Conservation (phyloP, 441 rosid genomes). For the Gossypium davidsonii region DNA sequence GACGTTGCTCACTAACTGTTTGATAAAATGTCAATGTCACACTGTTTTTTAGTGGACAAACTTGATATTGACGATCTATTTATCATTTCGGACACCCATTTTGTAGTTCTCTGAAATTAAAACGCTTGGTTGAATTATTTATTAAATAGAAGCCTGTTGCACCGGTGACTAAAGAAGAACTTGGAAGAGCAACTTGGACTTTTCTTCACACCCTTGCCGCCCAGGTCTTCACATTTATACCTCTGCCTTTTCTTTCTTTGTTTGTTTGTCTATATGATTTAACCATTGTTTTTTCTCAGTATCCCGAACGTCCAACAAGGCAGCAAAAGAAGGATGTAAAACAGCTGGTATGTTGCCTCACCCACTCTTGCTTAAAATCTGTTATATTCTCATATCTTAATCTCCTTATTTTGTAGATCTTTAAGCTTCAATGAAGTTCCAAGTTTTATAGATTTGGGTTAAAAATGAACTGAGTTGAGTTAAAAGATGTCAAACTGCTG, state of each 20-base stretch:
- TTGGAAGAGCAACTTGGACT: constrained; percentile 93
- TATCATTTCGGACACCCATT: not conserved
- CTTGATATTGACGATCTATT: not conserved
- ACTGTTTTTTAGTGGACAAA: not conserved
- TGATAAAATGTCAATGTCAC: constrained; percentile 36
- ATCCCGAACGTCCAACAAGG: constrained; percentile 89
- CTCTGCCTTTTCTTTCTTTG: not conserved
- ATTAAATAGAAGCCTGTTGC: constrained; percentile 45
- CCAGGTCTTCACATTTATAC: constrained; percentile 42
- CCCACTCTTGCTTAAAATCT: not conserved
- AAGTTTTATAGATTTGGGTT: not conserved
- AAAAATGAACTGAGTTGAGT: not conserved
- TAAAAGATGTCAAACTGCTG: too few species aligned
- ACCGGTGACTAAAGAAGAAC: constrained; percentile 82
- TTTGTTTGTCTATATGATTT: not conserved
- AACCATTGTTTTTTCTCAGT: constrained; percentile 32
- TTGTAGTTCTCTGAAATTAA: not conserved
- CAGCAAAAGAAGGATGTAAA: constrained; percentile 89
- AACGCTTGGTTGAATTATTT: not conserved
- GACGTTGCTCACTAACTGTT: constrained; percentile 29
- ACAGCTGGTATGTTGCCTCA: constrained; percentile 54
- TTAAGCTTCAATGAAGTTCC: not conserved
- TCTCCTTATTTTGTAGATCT: not conserved
- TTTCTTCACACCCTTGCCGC: constrained; percentile 91
- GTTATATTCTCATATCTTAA: not conserved